Conservation (phyloP, 2,329 filamentous ascomycete species). For the Aspergillus japonicus region DNA sequence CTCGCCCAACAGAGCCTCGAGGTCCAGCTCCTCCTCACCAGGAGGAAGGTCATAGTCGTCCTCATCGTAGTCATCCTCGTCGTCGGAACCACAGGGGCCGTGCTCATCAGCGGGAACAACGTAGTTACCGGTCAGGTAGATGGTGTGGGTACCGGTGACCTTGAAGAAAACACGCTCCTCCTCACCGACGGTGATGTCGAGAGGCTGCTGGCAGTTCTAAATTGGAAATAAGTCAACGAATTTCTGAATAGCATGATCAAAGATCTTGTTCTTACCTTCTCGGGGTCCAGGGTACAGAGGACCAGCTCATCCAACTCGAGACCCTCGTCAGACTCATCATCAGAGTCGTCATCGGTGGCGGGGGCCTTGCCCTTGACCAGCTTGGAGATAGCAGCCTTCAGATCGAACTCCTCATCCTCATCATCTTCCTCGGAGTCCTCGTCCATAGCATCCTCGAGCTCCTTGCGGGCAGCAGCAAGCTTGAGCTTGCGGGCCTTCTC, state of each 20-base stretch:
- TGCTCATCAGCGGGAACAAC: conserved; percentile 67
- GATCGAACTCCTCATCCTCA: conserved; percentile 64
- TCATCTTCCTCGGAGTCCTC: conserved; percentile 58
- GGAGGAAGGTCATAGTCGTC: conserved; percentile 79
- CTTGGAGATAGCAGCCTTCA: conserved; percentile 52
- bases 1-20: conserved; percentile 51
- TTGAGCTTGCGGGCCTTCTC: conserved; percentile 84
- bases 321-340: conserved; percentile 58
- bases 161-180: conserved; percentile 90
- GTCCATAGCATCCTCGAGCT: conserved; percentile 67
- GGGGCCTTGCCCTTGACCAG: conserved; percentile 69
- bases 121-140: conserved; percentile 96
- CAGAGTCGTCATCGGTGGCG: conserved; percentile 62
- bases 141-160: conserved; percentile 81
- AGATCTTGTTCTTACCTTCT: conserved; percentile 64
- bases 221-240: conserved; percentile 10
- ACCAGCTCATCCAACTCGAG: conserved; percentile 83
- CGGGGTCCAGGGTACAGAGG: conserved; percentile 90
- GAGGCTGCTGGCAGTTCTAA: conserved; percentile 89
- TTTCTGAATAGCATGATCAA: not conserved
- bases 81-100: conserved; percentile 43
- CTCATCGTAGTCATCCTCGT: conserved; percentile 64
- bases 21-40: conserved; percentile 72
- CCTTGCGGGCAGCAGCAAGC: conserved; percentile 72
- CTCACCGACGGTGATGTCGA: conserved; percentile 88